These are phyloP conservation scores for Megacollybia platyphylla DNA, from an alignment of 1,284 basidiomycete genomes.

Conservation along the genomic window DNA sequence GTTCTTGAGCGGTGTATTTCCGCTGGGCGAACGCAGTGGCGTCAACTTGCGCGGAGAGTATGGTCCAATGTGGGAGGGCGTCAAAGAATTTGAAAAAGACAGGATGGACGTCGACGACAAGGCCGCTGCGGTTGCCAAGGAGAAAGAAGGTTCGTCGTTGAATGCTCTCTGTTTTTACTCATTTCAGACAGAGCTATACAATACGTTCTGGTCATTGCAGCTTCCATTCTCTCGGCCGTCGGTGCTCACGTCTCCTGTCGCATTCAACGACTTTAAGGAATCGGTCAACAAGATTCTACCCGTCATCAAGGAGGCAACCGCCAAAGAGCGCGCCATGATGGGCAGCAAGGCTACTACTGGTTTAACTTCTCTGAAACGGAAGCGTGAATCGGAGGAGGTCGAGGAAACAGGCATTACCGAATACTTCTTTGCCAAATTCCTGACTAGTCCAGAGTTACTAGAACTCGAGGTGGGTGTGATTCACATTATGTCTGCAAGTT, in stretches of 20 bases:
- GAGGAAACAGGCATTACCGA: constrained; percentile 36
- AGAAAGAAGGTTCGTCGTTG: constrained; percentile 45
- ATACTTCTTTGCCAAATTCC: constrained; percentile 86
- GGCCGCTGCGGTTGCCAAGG: constrained; percentile 22
- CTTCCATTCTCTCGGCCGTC: constrained; percentile 64
- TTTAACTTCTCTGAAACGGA: constrained; percentile 39
- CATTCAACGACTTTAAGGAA: constrained; percentile 52
- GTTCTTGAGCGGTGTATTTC: constrained; percentile 77
- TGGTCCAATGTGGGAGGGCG: constrained; percentile 65
- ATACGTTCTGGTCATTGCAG: constrained; percentile 78
- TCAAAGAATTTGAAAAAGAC: constrained; percentile 14
- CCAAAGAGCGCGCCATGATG: constrained; percentile 74
- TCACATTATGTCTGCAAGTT: not conserved
- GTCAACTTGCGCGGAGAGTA: constrained; percentile 84
- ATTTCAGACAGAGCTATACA: constrained; percentile 56
- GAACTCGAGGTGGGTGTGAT: constrained; percentile 63
- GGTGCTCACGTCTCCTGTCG: constrained; percentile 39
- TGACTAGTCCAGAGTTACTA: constrained; percentile 76
- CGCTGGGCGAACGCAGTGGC: constrained; percentile 79
- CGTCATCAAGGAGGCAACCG: constrained; percentile 72
- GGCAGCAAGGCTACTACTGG: constrained; percentile 41
- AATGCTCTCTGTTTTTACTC: not conserved
- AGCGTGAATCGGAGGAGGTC: constrained; percentile 36
- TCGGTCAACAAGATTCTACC: constrained; percentile 61
- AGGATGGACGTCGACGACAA: constrained; percentile 29